phyloP scores from a whole-genome alignment of 441 rosid genomes.

The Geranium incanum region DNA sequence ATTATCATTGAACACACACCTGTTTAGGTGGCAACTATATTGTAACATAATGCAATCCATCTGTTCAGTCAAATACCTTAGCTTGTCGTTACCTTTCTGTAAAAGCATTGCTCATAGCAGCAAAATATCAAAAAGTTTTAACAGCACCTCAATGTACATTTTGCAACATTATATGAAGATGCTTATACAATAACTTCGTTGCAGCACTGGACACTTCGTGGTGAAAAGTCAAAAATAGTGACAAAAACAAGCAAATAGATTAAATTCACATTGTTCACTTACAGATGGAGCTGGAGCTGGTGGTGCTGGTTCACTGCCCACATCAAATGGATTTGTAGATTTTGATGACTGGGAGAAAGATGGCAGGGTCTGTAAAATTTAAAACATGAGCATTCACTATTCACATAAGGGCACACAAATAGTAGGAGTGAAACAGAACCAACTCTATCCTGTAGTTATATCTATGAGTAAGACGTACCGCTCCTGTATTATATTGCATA shows the following conservation, averaged over 20 bases:
- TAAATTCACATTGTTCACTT: conserved; percentile 19
- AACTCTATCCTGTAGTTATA: conserved; percentile 4
- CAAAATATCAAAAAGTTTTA: neutral
- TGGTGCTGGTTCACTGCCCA: conserved; percentile 34
- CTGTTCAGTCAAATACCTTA: neutral
- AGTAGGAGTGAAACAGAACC: conserved; percentile 12
- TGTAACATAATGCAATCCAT: neutral
- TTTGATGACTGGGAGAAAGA: conserved; percentile 41
- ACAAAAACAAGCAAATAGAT: neutral
- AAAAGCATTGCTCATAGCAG: neutral
- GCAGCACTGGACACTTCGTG: neutral
- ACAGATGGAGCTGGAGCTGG: conserved; percentile 48
- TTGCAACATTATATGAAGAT: neutral
- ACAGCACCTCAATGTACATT: neutral
- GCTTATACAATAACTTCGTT: neutral
- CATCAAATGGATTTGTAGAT: conserved; percentile 85
- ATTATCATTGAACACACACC: neutral
- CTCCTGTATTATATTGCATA: conserved; percentile 51
- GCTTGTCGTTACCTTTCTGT: neutral
- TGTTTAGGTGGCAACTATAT: neutral
- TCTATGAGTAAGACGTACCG: conserved; percentile 35
- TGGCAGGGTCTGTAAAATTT: conserved; percentile 45
- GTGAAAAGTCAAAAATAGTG: neutral
- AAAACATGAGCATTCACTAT: conserved; percentile 5
- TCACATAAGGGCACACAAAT: conserved; percentile 5